Base-by-base conservation (phyloP, 164 flowering plant species). In the Amborella trichopoda region DNA sequence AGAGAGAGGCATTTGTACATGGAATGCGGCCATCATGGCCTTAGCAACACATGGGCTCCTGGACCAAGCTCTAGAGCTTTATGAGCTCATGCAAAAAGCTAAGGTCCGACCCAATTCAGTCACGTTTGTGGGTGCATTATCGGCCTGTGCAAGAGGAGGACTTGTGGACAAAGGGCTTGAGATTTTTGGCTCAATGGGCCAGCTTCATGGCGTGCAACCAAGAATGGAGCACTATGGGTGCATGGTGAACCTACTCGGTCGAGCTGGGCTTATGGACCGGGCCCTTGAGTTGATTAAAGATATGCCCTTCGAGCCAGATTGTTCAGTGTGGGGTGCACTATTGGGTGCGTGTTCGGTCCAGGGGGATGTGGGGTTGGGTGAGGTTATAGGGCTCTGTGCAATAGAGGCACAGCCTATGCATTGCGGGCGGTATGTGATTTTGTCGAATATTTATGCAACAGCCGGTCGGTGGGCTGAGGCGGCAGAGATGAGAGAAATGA, bases 241-340 rank as follows among this genome's bases (percentile, higher is more conserved):
- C 44, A 41, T 51, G 46, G 55, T 51, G 1, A 46, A 51, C 28
- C 40, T 51, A 13, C 46, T 51, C 22, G 30, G 44, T 14, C 53
- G 53, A 0, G 53, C 53, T 16, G 53, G 45, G 23, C 44, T 38
- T 50, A 43, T 50, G 9, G 46, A 22, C 2, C 38, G 41, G 16
- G 55, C 55, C 3, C 14, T 3, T 3, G 20, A 51, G 39, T 37
- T 51, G 11, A 23, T 50, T 11, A 3, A 21, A n/a, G 0, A 20
- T 18, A 51, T 51, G 55, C 55, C 47, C 8, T 20, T 51, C 3
- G 34, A 51, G 20, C 55, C 55, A 2, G 55, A 51, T 14, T 45
- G 36, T 5, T 21, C 36, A 13, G 34, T 50, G 9, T 51, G 55
- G 55, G 55, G 46, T 12, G 55, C 55, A 9, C 24, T 51, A 16